A percentile compares a stretch with the other conserved stretches of the same genome.
Evolutionary conservation across 139 green algal genomes (phyloP).

Genomic region (Volvox reticuliferus): DNA sequence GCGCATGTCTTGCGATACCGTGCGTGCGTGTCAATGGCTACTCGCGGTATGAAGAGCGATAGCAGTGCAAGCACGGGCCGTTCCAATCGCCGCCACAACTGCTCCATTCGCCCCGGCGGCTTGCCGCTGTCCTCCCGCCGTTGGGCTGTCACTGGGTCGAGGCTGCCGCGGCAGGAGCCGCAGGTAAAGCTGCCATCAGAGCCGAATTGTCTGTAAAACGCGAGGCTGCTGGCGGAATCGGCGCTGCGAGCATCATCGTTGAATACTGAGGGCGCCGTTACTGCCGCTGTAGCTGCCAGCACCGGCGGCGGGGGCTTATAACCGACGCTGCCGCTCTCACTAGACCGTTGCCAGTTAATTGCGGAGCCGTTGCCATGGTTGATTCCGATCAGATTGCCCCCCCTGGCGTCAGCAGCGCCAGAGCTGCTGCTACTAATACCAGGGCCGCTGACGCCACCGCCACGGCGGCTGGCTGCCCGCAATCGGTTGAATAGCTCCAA

Average conservation of each 20-base stretch:
- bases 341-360: neutral
- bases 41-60: slow-evolving; percentile 55
- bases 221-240: neutral
- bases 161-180: neutral
- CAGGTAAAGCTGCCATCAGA: neutral
- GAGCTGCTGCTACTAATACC: neutral
- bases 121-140: slow-evolving; percentile 9
- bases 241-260: neutral
- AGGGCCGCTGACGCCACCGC: neutral
- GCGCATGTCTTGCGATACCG: slow-evolving; percentile 53
- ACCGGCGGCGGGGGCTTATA: neutral
- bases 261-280: neutral
- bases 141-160: neutral
- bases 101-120: slow-evolving; percentile 14
- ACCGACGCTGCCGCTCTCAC: neutral
- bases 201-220: neutral
- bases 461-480: neutral
- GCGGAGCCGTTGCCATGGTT: neutral
- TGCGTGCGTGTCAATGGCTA: slow-evolving; percentile 44
- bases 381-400: no score
- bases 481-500: neutral
- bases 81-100: slow-evolving; percentile 30
- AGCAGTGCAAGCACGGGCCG: slow-evolving; percentile 41
- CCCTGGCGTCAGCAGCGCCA: neutral
- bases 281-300: neutral